phyloP scores from a whole-genome alignment of 768 basidiomycete species.

The Lyophyllum decastes region DNA sequence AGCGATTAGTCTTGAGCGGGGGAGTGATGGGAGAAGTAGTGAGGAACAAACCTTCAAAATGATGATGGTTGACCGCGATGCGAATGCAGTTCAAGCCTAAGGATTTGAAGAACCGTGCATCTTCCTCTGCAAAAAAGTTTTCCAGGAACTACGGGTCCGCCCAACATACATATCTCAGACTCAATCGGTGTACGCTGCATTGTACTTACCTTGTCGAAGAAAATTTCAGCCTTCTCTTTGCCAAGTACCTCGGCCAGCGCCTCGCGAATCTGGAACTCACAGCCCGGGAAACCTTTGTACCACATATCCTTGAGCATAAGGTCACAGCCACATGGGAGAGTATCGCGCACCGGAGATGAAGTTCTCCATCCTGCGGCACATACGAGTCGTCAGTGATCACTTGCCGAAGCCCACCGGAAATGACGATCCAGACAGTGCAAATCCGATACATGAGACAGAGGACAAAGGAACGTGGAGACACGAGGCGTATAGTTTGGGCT shows the following conservation, averaged over 20 bases:
- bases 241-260: constrained; percentile 69
- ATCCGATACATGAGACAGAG: neutral
- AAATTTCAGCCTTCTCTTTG: constrained; percentile 65
- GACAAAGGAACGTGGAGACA: neutral
- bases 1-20: neutral
- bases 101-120: constrained; percentile 75
- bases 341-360: constrained; percentile 58
- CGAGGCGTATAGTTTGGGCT: neutral
- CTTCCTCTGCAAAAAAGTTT: constrained; percentile 77
- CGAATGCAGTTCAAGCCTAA: constrained; percentile 82
- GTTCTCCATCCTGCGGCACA: constrained; percentile 63
- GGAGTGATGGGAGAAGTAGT: neutral
- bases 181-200: neutral
- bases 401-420: neutral
- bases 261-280: constrained; percentile 76
- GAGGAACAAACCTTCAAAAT: constrained; percentile 58
- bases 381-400: neutral
- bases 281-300: constrained; percentile 67
- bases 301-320: neutral
- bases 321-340: neutral
- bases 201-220: constrained; percentile 73
- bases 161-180: constrained; percentile 4
- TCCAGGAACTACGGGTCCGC: constrained; percentile 61
- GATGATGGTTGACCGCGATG: constrained; percentile 70
- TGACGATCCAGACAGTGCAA: neutral